Conservation (phyloP, 176 grass and related monocot genomes). For the Triticum monococcum region DNA sequence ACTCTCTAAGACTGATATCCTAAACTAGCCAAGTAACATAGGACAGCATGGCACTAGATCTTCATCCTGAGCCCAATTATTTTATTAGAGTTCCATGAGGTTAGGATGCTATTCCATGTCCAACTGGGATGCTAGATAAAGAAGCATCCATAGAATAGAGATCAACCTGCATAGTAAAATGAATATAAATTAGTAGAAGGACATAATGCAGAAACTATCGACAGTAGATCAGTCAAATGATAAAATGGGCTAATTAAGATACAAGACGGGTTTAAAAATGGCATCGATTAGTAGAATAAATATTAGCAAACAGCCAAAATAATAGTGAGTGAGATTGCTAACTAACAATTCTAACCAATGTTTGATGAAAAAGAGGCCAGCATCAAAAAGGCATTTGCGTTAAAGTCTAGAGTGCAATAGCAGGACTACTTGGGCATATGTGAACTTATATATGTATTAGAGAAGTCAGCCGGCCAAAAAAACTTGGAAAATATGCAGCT, state of each 20-base stretch:
- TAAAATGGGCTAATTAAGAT: background rate
- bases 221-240: background rate
- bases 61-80: constrained; percentile 38
- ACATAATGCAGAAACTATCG: background rate
- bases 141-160: constrained; percentile 24
- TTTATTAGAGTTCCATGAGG: constrained; percentile 29
- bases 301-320: background rate
- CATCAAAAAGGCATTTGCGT: background rate
- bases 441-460: constrained; percentile 4
- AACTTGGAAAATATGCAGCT: background rate
- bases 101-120: constrained; percentile 36
- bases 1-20: constrained; percentile 35
- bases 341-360: background rate
- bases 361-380: background rate
- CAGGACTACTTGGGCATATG: background rate
- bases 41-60: constrained; percentile 36
- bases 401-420: constrained; percentile 9
- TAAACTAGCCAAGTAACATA: constrained; percentile 41
- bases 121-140: constrained; percentile 40
- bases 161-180: constrained; percentile 49
- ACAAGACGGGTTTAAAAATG: background rate
- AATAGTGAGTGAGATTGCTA: background rate
- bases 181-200: constrained; percentile 19
- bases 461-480: constrained; percentile 32
- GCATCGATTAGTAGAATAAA: background rate